Evolutionary conservation across 176 grass and related monocot genomes (phyloP), one percentile per base, ranked within the genome.

Genomic region (Secale cereale): DNA sequence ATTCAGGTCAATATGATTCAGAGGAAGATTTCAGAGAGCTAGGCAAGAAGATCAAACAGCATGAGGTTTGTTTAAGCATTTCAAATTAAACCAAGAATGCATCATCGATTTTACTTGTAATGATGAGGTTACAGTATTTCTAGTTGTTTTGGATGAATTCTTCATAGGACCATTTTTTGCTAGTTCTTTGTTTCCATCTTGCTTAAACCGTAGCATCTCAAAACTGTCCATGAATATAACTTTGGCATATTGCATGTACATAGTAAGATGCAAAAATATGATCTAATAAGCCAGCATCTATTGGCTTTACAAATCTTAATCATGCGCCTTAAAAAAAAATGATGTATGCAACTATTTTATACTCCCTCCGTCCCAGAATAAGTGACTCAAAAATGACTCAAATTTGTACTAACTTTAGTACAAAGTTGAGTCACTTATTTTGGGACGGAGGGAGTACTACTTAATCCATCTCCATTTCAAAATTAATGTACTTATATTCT

Each of bases 1-100:
- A 99, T 81, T 95, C 97, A 68, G 97, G 97, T 25, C 97, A 96
- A 85, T 99, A 99, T 84, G 93, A 95, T 69, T 94, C 91, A 11
- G 89, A 96, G 82, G 75, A 86, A 45, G 78, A 94, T 87, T 99
- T 99, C 79, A 77, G 66, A 74, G 93, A 94, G 65, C 86, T 99
- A 31, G 82, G 92, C 74, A 99, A 91, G 90, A 96, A 94, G 82
- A 79, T 99, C 57, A 91, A 94, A 82, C 71, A 88, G 56, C 93
- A 99, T 82, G 93, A 99, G 93, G 97, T 99, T 89, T 78, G 56
- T 74, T 8, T 78, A 37, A 26, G 26, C 71, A 88, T 26, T 78
- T 87, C 15, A 74, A 39, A 14, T 78, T 20, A 73, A 78, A 57
- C 57, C n/a, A 13, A 36, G 45, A 73, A 74, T 69, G 48, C 7